Base-by-base conservation (phyloP, 352 stramenopile species). In the Pythium biforme region DNA sequence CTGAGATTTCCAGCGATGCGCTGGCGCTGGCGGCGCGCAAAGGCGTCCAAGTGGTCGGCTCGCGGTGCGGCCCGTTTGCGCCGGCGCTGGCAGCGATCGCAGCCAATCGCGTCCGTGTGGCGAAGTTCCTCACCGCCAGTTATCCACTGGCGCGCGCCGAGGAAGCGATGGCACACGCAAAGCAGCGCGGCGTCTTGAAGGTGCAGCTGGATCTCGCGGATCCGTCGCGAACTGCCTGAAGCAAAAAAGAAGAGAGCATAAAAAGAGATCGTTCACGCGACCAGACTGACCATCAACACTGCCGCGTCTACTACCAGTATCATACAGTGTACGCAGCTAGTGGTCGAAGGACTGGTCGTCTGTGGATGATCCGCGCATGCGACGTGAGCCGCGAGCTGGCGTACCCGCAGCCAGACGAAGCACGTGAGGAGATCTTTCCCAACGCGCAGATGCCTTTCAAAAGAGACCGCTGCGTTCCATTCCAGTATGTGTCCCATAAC, bases 71-170 rank as follows among this genome's bases (percentile, higher is more conserved):
- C 1, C 79, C 81, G 4, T 79, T 93, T 62, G 65, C 66, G 20
- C 75, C 72, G 62, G 83, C 83, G 26, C 27, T 92, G 29, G 58
- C 68, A 41, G 75, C 90, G 58, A 67, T 93, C 51, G 68, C 57
- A 5, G 64, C 75, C 47, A 65, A 69, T 31, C 74, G 74, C 25
- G 68, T 92, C 27, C 73, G 86, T 58, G 75, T 90, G 56, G 69
- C 85, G 22, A 89, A 88, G 61, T 85, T 83, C 66, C 81, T 88
- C 59, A 69, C 80, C 51, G 81, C 75, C 29, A 74, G 78, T 45
- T 89, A 86, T 59, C 78, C 83, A 59, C 70, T 92, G 12, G 69
- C 66, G n/a, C 75, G 72, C 56, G 73, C 69, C 8, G 59, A 75
- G 27, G 69, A 57, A 22, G 81, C 81, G 52, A 70, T 89, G 45